These are phyloP conservation scores for Lithohypha guttulata DNA, from an alignment of 2,329 filamentous ascomycete genomes.

Conservation along the genomic window DNA sequence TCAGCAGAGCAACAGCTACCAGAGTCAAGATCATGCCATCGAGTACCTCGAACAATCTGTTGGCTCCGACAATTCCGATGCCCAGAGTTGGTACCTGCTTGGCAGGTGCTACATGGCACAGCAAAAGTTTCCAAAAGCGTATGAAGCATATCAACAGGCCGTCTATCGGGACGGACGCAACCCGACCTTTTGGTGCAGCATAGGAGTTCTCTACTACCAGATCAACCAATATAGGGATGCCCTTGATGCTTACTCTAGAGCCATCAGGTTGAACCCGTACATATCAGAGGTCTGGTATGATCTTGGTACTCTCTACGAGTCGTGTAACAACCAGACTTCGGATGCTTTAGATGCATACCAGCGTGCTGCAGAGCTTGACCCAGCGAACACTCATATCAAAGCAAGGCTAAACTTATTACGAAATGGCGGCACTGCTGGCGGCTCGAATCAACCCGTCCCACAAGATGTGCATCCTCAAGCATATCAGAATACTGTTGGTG, in stretches of 20 bases:
- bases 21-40: constrained; percentile 89
- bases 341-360: constrained; percentile 95
- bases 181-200: constrained; percentile 98
- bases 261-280: constrained; percentile 91
- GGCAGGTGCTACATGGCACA: constrained; percentile 99
- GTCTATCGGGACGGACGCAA: constrained; percentile 97
- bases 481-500: constrained; percentile 76
- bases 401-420: constrained; percentile 81
- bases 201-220: constrained; percentile 96
- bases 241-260: constrained; percentile 91
- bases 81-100: constrained; percentile 96
- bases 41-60: constrained; percentile 97
- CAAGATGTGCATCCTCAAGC: constrained; percentile 94
- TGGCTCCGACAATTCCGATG: constrained; percentile 85
- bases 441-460: constrained; percentile 67
- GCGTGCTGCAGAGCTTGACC: constrained; percentile 86
- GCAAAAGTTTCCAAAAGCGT: constrained; percentile 96
- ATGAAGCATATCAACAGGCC: constrained; percentile 96
- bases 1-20: constrained; percentile 83
- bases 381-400: constrained; percentile 89
- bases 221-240: constrained; percentile 99
- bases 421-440: constrained; percentile 64
- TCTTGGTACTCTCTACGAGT: constrained; percentile 93
- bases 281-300: constrained; percentile 99
- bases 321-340: constrained; percentile 95